Percentiles rank a stretch among this genome's conserved stretches.
These are phyloP conservation scores for Eucalyptus erythrocorys DNA, from an alignment of 345 rosid genomes.

Conservation along the genomic window DNA sequence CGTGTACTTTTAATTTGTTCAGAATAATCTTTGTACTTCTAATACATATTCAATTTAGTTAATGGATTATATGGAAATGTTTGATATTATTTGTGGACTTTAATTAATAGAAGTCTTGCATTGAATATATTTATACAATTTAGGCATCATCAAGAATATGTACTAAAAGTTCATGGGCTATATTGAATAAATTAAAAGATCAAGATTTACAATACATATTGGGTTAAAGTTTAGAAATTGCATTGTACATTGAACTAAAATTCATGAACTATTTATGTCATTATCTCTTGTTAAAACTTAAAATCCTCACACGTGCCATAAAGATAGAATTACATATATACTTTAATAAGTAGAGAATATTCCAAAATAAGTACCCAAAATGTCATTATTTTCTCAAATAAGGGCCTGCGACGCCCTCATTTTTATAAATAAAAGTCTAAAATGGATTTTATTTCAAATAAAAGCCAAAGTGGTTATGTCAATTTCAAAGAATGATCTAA, in stretches of 20 bases:
- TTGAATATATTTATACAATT: too few species aligned
- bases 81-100: fast-evolving
- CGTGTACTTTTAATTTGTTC: fast-evolving
- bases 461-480: fast-evolving
- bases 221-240: fast-evolving
- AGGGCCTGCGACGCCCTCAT: fast-evolving
- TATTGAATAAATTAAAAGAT: fast-evolving
- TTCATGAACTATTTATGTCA: fast-evolving
- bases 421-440: too few species aligned
- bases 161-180: fast-evolving
- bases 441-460: fast-evolving
- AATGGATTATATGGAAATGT: fast-evolving
- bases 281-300: too few species aligned
- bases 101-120: fast-evolving
- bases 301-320: too few species aligned
- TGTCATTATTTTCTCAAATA: fast-evolving
- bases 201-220: fast-evolving
- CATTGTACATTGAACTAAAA: too few species aligned
- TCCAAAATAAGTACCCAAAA: fast-evolving
- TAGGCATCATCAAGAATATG: fast-evolving
- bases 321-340: too few species aligned
- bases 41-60: fast-evolving
- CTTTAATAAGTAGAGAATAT: neutral
- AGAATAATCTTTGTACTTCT: fast-evolving
- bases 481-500: fast-evolving